A percentile compares a stretch with the other conserved stretches of the same genome.
Conservation (phyloP, 78 protist species). For the Isochrysis galbana region DNA sequence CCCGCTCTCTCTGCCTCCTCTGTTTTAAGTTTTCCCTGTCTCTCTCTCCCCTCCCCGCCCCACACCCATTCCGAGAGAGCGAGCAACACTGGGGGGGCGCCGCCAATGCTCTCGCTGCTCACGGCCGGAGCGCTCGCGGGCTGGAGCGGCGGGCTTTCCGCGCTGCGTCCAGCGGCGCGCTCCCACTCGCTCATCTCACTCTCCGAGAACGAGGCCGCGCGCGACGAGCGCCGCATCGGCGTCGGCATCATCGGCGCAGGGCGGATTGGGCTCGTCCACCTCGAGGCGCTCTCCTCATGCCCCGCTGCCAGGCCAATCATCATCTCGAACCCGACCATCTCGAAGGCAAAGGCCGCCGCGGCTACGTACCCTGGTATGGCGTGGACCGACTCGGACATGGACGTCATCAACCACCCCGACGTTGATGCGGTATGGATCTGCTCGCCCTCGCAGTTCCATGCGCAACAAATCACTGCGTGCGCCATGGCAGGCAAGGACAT, state of each 20-base stretch:
- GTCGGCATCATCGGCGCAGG: constrained; percentile 6
- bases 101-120: no score
- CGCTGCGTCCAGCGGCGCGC: no score
- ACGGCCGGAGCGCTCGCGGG: no score
- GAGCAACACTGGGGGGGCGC: no score
- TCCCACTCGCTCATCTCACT: no score
- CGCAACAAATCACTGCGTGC: neutral
- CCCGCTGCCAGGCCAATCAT: neutral
- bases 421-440: constrained; percentile 26
- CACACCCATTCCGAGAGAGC: no score
- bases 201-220: no score
- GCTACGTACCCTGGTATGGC: neutral
- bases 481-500: neutral
- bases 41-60: no score
- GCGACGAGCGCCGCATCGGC: neutral
- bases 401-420: neutral
- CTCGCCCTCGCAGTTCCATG: constrained; percentile 27
- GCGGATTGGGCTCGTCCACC: constrained; percentile 1
- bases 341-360: neutral
- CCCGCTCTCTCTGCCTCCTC: no score
- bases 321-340: constrained; percentile 1
- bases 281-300: neutral
- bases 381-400: neutral
- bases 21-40: no score
- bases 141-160: no score